Conservation (phyloP, 148 eudicot species). For the Rhododendron ferrugineum region DNA sequence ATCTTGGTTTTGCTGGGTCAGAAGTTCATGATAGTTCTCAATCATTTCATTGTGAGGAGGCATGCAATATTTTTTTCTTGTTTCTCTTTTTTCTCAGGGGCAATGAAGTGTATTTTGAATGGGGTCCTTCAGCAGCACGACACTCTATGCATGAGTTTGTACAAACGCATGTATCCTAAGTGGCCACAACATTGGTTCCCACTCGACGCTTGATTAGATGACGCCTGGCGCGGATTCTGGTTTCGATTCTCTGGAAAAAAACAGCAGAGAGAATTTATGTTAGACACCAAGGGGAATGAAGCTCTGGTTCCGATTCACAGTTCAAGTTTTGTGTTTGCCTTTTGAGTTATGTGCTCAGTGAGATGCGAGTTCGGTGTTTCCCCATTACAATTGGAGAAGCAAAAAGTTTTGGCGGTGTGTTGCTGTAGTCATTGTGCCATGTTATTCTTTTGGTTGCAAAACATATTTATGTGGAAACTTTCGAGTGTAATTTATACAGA, state of each 20-base stretch:
- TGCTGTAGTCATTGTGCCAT: slow-evolving; percentile 6
- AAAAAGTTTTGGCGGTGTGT: slow-evolving; percentile 15
- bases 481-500: not conserved
- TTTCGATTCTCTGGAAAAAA: slow-evolving; percentile 7
- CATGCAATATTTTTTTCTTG: not conserved
- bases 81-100: slow-evolving; percentile 39
- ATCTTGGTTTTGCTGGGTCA: not conserved
- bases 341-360: not conserved
- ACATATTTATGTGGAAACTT: not conserved
- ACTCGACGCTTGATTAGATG: slow-evolving; percentile 27
- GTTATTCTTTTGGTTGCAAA: not conserved
- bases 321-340: slow-evolving; percentile 12
- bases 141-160: slow-evolving; percentile 90
- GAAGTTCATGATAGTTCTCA: not conserved
- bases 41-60: not conserved
- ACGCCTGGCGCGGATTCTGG: slow-evolving; percentile 19
- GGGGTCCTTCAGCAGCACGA: slow-evolving; percentile 86
- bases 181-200: slow-evolving; percentile 84
- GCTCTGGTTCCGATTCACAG: slow-evolving; percentile 68
- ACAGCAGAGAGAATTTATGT: not conserved
- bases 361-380: not conserved
- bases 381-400: not conserved
- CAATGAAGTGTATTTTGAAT: slow-evolving; percentile 85
- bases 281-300: slow-evolving; percentile 57
- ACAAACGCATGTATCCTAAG: slow-evolving; percentile 84